Evolutionary conservation across 805 yeast species (phyloP).

Genomic region (Zygotorulaspora danielsina): DNA sequence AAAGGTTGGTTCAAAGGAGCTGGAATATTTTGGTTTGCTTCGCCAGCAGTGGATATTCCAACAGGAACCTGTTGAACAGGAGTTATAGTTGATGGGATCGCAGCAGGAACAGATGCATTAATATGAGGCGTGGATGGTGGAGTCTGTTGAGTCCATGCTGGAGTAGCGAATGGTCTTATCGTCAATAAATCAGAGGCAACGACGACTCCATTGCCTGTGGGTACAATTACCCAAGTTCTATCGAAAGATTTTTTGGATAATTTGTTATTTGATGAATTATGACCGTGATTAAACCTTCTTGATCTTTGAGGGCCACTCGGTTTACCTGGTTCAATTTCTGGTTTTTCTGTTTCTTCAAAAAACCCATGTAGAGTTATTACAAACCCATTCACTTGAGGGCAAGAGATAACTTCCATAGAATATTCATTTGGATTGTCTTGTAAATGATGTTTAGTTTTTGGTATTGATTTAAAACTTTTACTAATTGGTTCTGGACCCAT

Average conservation of each 20-base stretch:
- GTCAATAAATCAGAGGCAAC: constrained; percentile 81
- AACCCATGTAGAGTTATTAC: constrained; percentile 79
- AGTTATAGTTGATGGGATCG: constrained; percentile 16
- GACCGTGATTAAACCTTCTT: constrained; percentile 34
- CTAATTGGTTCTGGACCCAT: constrained; percentile 66
- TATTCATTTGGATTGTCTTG: constrained; percentile 58
- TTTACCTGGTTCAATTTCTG: constrained; percentile 38
- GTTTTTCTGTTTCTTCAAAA: constrained; percentile 63
- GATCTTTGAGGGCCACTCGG: constrained; percentile 20
- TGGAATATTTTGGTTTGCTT: constrained; percentile 3
- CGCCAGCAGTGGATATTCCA: background rate
- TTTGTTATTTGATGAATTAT: constrained; percentile 32
- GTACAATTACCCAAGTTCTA: constrained; percentile 71
- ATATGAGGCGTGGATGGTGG: constrained; percentile 9
- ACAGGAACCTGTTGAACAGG: constrained; percentile 8
- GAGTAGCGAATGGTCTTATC: constrained; percentile 56
- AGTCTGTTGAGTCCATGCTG: constrained; percentile 48
- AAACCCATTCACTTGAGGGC: constrained; percentile 70
- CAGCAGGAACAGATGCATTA: constrained; percentile 13
- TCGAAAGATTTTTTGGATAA: constrained; percentile 75
- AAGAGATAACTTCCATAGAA: constrained; percentile 74
- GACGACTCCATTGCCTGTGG: constrained; percentile 63
- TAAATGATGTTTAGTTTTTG: constrained; percentile 73
- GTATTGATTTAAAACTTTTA: constrained; percentile 60
- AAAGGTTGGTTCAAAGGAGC: constrained; percentile 6